Percentiles rank a stretch among this genome's conserved stretches.
phyloP scores from a whole-genome alignment of 2,329 filamentous ascomycete genomes.

The Nemania abortiva region DNA sequence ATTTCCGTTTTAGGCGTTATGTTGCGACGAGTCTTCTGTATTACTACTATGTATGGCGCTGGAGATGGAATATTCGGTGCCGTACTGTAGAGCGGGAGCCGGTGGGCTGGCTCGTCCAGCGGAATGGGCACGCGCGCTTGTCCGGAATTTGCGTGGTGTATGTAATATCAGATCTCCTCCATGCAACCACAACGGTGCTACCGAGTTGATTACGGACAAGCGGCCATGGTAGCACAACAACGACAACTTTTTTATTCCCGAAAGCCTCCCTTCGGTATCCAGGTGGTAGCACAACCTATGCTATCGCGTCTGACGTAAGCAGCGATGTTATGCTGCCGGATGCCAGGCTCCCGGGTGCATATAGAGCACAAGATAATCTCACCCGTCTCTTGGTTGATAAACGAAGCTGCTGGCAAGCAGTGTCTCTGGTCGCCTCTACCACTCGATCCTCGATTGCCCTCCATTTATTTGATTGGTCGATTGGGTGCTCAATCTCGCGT shows the following conservation, averaged over 20 bases:
- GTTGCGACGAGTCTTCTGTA: conserved; percentile 19
- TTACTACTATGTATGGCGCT: not conserved
- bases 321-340: not conserved
- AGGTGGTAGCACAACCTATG: not conserved
- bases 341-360: not conserved
- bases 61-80: not conserved
- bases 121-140: conserved; percentile 12
- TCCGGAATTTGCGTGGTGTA: not conserved
- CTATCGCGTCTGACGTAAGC: conserved; percentile 1
- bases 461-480: conserved; percentile 14
- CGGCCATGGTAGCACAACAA: conserved; percentile 13
- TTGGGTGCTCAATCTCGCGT: not conserved
- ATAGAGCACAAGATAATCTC: not conserved
- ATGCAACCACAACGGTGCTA: not conserved
- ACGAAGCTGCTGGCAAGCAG: not conserved
- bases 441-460: not conserved
- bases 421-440: conserved; percentile 2
- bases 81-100: not conserved
- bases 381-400: conserved; percentile 1
- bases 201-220: not conserved
- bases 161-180: not conserved
- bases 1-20: conserved; percentile 28
- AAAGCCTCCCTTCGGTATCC: not conserved
- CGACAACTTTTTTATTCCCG: conserved; percentile 12
- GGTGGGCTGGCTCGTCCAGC: conserved; percentile 9